Conservation (phyloP, 2,329 filamentous ascomycete species). For the Colletotrichum higginsianum region DNA sequence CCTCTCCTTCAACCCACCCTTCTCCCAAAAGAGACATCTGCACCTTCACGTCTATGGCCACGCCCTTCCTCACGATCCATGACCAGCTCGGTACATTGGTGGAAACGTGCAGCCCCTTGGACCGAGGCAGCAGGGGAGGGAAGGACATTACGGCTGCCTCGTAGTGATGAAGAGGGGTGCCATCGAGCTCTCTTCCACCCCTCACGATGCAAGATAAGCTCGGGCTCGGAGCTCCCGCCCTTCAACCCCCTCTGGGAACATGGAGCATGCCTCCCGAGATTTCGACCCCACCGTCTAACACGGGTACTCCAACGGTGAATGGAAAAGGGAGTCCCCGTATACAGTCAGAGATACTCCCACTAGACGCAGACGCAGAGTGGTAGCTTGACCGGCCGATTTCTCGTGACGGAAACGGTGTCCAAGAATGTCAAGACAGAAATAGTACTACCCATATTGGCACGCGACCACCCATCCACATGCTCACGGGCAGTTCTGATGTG, state of each 20-base stretch:
- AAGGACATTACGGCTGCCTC: no score
- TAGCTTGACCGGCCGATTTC: background rate
- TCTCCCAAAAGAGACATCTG: background rate
- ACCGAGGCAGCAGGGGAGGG: background rate
- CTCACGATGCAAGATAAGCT: slow-evolving; percentile 36
- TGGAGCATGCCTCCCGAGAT: slow-evolving; percentile 38
- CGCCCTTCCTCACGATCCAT: background rate
- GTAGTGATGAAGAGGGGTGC: background rate
- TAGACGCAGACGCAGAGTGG: slow-evolving; percentile 6
- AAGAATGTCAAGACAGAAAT: background rate
- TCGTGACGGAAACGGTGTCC: background rate
- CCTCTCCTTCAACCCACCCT: background rate
- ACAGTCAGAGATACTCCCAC: slow-evolving; percentile 1
- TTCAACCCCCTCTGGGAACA: slow-evolving; percentile 36
- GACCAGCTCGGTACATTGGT: slow-evolving; percentile 9
- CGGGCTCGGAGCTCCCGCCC: slow-evolving; percentile 25
- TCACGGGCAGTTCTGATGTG: background rate
- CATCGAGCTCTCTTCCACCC: slow-evolving; percentile 7
- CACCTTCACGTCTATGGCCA: background rate
- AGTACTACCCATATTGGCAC: slow-evolving; percentile 3
- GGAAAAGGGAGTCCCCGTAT: background rate
- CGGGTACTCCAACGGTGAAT: slow-evolving; percentile 1
- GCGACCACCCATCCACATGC: slow-evolving; percentile 14
- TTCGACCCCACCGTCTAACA: slow-evolving; percentile 25
- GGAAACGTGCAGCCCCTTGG: background rate